Percentiles rank a stretch among this genome's conserved stretches.
Evolutionary conservation across 345 rosid genomes (phyloP).

Genomic region (Combretum micranthum): DNA sequence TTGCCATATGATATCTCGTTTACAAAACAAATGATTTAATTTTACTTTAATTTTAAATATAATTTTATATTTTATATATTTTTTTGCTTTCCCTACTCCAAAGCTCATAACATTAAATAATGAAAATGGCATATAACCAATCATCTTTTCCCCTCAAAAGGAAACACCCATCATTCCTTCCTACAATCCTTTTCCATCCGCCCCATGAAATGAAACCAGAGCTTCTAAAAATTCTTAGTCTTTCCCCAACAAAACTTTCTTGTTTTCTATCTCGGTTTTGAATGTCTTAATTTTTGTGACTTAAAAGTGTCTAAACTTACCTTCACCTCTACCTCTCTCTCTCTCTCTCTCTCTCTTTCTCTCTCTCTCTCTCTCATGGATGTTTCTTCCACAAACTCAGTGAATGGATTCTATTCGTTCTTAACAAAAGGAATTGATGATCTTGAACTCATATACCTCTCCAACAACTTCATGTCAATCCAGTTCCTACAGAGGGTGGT

Average conservation of each 20-base stretch:
- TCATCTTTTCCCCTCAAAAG: conserved; percentile 84
- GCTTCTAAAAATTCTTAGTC: conserved; percentile 35
- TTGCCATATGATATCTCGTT: too few relatives aligned
- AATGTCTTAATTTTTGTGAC: background rate
- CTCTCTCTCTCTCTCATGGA: conserved; percentile 38
- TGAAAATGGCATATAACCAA: conserved; percentile 62
- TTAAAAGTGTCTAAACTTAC: too few relatives aligned
- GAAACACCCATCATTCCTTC: conserved; percentile 93
- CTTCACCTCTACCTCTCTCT: background rate
- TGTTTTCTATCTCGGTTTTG: background rate
- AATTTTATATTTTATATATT: too few relatives aligned
- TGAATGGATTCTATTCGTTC: conserved; percentile 76
- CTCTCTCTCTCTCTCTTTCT: conserved; percentile 12
- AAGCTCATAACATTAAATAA: conserved; percentile 18
- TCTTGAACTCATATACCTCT: conserved; percentile 64
- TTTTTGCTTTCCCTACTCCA: too few relatives aligned
- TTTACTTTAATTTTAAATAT: too few relatives aligned
- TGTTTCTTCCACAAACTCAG: conserved; percentile 49
- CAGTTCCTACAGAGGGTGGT: conserved; percentile 76
- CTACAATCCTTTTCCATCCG: conserved; percentile 74
- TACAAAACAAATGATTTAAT: too few relatives aligned
- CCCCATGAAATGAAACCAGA: conserved; percentile 58
- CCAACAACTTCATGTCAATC: conserved; percentile 68
- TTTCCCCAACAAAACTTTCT: conserved; percentile 13
- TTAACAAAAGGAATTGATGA: conserved; percentile 84